Evolutionary conservation across 495 filamentous ascomycete species (phyloP), one percentile per base, ranked within the genome.

Genomic region (Aspergillus nanangensis): DNA sequence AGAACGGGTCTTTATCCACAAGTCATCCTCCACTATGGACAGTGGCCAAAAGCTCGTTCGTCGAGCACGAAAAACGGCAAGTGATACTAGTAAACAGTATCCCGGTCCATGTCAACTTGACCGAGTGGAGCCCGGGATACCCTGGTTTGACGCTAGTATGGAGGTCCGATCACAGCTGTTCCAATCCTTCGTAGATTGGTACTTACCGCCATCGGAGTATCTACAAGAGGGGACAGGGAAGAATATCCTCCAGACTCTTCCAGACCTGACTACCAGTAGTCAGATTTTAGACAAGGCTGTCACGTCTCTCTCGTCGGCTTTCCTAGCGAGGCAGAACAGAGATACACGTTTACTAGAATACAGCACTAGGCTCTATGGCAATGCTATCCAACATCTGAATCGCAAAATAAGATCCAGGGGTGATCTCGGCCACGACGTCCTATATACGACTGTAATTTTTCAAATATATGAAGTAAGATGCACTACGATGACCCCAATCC

Each of bases 401-500:
- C 13, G 37, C 8, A 52, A 29, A 22, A 57, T 62, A 25, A 43
- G 36, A 9, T 40, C 38, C 2, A 48, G 56, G 2, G 41, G 36
- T 5, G 48, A 41, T 18, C 46, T 56, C 10, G 51, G 57, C 11
- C 45, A 54, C 18, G 58, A 58, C n/a, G 23, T 50, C 9, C 27
- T 59, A 33, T 61, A 57, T 38, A 58, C 55, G 19, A 63, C 52
- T 2, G 49, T 63, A 9, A 37, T 57, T 4, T 55, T 61, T 31
- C 51, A 64, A 41, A 33, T 59, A 23, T 61, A 61, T 38, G 55
- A 61, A 48, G 57, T 58, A 53, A 40, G 32, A 11, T 0, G n/a
- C n/a, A 15, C 15, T 2, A 14, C n/a, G 17, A 23, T 14, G 19
- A 17, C 11, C 10, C 10, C 10, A 29, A 29, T 11, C 22, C 13